phyloP scores from a whole-genome alignment of 441 rosid genomes.

The Viola pubescens region DNA sequence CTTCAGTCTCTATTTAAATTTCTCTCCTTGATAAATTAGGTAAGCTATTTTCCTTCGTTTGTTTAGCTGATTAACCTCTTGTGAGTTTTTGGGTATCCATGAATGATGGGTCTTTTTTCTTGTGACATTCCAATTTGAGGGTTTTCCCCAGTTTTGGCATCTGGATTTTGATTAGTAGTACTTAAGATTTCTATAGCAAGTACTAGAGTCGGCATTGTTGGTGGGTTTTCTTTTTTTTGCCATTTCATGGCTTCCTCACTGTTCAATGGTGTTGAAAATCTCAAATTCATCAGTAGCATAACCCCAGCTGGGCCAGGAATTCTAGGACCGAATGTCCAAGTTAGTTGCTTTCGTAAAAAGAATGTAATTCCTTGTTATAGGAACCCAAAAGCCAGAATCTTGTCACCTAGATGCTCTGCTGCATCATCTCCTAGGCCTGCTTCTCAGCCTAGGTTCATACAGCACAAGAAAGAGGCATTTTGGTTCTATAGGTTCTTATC shows the following conservation, averaged over 20 bases:
- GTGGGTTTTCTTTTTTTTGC: slow-evolving; percentile 4
- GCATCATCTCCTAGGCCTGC: slow-evolving; percentile 38
- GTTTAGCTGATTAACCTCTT: not conserved
- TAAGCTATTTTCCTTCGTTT: not conserved
- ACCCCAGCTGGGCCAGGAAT: slow-evolving; percentile 14
- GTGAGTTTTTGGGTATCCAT: not conserved
- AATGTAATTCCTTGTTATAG: slow-evolving; percentile 8
- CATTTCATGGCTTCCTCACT: slow-evolving; percentile 26
- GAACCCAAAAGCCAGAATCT: slow-evolving; percentile 9
- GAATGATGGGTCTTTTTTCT: not conserved
- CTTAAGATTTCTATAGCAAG: too few species aligned
- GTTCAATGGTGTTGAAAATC: slow-evolving; percentile 31
- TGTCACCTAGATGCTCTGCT: slow-evolving; percentile 23
- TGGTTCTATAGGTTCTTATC: slow-evolving; percentile 48
- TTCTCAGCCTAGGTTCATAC: slow-evolving; percentile 42
- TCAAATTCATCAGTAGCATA: slow-evolving; percentile 12
- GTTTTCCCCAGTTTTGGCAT: not conserved
- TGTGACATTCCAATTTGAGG: not conserved
- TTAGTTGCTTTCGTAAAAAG: slow-evolving; percentile 8
- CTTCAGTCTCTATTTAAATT: not conserved
- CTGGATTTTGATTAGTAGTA: not conserved
- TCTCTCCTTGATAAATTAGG: not conserved
- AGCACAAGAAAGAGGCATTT: slow-evolving; percentile 45
- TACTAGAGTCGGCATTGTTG: too few species aligned
- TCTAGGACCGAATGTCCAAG: slow-evolving; percentile 10